Percentiles rank a stretch among this genome's conserved stretches.
These are phyloP conservation scores for Capsicum chinense DNA, from an alignment of 257 asterid genomes.

Conservation along the genomic window DNA sequence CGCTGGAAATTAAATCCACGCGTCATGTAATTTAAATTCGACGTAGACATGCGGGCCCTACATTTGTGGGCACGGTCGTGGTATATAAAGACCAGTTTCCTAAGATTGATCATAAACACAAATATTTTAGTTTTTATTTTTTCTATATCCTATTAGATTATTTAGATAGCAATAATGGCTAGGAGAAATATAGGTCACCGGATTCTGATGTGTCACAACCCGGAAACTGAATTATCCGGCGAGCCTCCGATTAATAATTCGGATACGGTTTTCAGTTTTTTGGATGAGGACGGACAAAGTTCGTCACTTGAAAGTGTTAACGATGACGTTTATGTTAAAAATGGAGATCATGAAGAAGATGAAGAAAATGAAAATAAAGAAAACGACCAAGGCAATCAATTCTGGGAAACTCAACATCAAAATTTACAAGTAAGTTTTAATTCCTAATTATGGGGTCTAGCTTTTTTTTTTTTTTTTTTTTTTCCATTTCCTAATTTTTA, in stretches of 20 bases:
- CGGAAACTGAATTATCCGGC: conserved; percentile 54
- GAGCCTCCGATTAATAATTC: conserved; percentile 64
- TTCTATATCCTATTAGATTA: neutral
- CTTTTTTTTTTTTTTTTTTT: no score
- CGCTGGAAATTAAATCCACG: neutral
- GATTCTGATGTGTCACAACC: conserved; percentile 58
- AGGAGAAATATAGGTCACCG: conserved; percentile 57
- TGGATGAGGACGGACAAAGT: conserved; percentile 53
- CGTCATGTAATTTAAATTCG: conserved; percentile 14
- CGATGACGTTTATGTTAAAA: conserved; percentile 35
- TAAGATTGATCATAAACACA: neutral
- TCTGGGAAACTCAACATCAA: conserved; percentile 78
- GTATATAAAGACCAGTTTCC: conserved; percentile 37
- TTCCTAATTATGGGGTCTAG: no score
- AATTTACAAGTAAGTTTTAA: conserved; percentile 60
- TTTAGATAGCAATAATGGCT: conserved; percentile 17
- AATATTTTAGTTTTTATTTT: neutral
- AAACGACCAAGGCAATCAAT: conserved; percentile 41
- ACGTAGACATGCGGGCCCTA: conserved; percentile 35
- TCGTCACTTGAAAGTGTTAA: conserved; percentile 48
- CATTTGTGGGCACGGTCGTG: neutral
- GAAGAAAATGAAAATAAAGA: conserved; percentile 48
- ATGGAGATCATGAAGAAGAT: conserved; percentile 36
- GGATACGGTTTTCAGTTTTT: conserved; percentile 79
- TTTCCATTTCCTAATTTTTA: neutral